Base-by-base conservation (phyloP, 176 grass and related monocot species). In the Hordeum marinum region DNA sequence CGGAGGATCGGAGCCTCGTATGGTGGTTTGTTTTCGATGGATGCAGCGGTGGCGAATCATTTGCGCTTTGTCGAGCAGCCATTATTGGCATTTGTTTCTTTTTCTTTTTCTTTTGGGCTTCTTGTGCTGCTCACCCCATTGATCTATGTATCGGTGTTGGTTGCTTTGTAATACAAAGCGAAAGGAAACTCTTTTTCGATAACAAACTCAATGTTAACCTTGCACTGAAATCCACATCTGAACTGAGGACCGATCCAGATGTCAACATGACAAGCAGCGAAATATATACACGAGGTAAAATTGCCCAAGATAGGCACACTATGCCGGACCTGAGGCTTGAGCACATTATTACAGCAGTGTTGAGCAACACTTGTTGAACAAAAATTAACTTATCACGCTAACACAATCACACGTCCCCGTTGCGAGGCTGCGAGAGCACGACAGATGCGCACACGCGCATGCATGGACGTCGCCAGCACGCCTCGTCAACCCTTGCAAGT, bases 401-500 rank as follows among this genome's bases (percentile, higher is more conserved):
- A 72, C 65, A 42, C 42, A 35, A 43, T 14, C 20, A 79, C 41
- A 57, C 74, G 17, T 66, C 8, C 75, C 43, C n/a, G 39, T 72
- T 24, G 68, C 21, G 67, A 70, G 9, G n/a, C 41, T 24, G 68
- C 11, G 67, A 70, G 9, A 40, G 9, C 0, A 69, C 64, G 17
- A 69, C 35, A 66, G 31, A 21, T 67, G 63, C 67, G 4, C 69
- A 35, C 4, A 20, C 18, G 8, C 7, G 13, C 25, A 20, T 27
- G 4, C 26, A 8, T 8, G 63, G 48, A 24, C 41, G 32, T 6
- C 48, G 48, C 6, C 15, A 0, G 48, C 17, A 52, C 6, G 11
- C 13, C 17, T 10, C 24, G 8, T 86, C 79, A 90, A 1, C 74
- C 70, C 68, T 82, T 82, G 75, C 87, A 60, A 1, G 83, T 75